Evolutionary conservation across 441 rosid species (phyloP).

Genomic region (Dalechampia spathulata): DNA sequence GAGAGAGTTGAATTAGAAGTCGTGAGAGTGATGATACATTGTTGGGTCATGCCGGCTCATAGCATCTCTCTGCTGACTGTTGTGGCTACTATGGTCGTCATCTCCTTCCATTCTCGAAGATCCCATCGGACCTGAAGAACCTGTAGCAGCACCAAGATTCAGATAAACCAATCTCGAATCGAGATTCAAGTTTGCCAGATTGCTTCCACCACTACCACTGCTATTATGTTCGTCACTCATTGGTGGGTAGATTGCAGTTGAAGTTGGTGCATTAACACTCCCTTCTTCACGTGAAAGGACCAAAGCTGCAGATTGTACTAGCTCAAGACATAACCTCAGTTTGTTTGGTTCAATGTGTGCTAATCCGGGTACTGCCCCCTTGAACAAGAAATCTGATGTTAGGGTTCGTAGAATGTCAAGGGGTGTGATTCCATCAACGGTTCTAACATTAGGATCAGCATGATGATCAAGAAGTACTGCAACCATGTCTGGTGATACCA

Average conservation of each 20-base stretch:
- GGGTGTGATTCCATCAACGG: conserved; percentile 91
- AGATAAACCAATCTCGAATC: conserved; percentile 87
- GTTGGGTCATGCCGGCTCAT: conserved; percentile 57
- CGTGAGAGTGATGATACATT: conserved; percentile 69
- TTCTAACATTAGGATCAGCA: conserved; percentile 88
- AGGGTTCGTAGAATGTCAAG: conserved; percentile 86
- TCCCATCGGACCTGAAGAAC: conserved; percentile 46
- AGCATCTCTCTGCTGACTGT: conserved; percentile 49
- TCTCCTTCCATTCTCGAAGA: conserved; percentile 45
- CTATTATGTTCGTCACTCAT: conserved; percentile 63
- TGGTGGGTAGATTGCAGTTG: conserved; percentile 45
- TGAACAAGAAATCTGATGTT: conserved; percentile 97
- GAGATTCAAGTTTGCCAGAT: conserved; percentile 39
- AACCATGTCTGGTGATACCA: conserved; percentile 99
- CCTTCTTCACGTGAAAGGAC: conserved; percentile 98
- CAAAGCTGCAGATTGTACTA: conserved; percentile 93
- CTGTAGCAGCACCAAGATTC: conserved; percentile 63
- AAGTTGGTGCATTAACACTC: conserved; percentile 30
- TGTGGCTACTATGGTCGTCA: conserved; percentile 36
- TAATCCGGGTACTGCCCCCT: conserved; percentile 94
- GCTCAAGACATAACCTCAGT: conserved; percentile 91
- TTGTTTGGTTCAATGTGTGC: conserved; percentile 93
- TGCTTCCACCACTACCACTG: conserved; percentile 51
- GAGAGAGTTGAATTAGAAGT: conserved; percentile 14
- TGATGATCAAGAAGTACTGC: conserved; percentile 94